Evolutionary conservation across 2,329 filamentous ascomycete genomes (phyloP).

Genomic region (Exophiala sideris): DNA sequence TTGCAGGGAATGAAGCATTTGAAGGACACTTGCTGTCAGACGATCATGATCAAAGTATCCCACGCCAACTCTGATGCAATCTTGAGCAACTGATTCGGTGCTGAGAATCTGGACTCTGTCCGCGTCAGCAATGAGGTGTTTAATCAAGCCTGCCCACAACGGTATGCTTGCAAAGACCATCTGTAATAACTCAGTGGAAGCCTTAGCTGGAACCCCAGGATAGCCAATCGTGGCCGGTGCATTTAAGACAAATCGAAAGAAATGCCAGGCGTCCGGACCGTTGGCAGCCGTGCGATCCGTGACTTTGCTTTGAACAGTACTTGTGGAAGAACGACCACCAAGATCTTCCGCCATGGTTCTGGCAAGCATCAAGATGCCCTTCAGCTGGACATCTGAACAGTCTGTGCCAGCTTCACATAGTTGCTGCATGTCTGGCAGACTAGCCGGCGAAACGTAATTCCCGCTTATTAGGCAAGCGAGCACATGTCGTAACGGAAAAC

Average conservation of each 20-base stretch:
- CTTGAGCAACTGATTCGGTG: constrained; percentile 3
- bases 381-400: constrained; percentile 17
- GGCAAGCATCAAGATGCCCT: constrained; percentile 23
- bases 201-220: neutral
- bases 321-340: constrained; percentile 6
- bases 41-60: constrained; percentile 4
- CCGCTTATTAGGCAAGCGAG: constrained; percentile 38
- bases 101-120: constrained; percentile 1
- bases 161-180: constrained; percentile 13
- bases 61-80: constrained; percentile 6
- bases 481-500: constrained; percentile 27
- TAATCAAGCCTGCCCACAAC: constrained; percentile 18
- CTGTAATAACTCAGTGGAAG: neutral
- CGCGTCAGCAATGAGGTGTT: neutral
- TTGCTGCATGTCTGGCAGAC: constrained; percentile 38
- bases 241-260: constrained; percentile 18
- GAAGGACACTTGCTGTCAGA: constrained; percentile 13
- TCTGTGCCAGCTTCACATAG: constrained; percentile 25
- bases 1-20: constrained; percentile 20
- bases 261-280: constrained; percentile 19
- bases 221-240: neutral
- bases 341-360: constrained; percentile 39
- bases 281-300: constrained; percentile 15
- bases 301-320: constrained; percentile 9
- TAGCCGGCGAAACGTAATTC: constrained; percentile 35